Base-by-base conservation (phyloP, 352 stramenopile species). In the Phytopythium cucurbitacearum region DNA sequence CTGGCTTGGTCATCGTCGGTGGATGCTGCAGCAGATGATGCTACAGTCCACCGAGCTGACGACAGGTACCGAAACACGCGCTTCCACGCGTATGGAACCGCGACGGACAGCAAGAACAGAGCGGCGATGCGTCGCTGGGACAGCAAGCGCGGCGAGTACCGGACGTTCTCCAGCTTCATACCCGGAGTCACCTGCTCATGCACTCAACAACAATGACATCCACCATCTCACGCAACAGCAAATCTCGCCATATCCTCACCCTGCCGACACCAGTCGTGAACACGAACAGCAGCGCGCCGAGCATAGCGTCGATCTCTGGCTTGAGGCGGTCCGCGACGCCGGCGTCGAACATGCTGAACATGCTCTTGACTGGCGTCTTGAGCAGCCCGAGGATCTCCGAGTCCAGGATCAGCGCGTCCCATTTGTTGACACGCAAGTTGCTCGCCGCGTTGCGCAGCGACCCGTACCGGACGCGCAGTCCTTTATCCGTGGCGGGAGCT, bases 141-240 rank as follows among this genome's bases (percentile, higher is more conserved):
- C 44, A 94, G 57, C 33, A 72, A 16, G 33, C 72, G 59, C 4
- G 70, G 60, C 7, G 59, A 60, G 28, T 89, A 94, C 49, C 70
- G 73, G 7, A 94, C 62, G 37, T 92, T 92, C 57, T 94, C 80
- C 16, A 94, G 62, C 53, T 88, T 88, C 84, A 94, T 94, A 2
- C 84, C 84, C 7, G 84, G 84, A 7, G 84, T 94, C 5, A 81
- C 75, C 84, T 94, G 42, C 35, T 36, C 10, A 42, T 2, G 46
- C 21, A 50, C 32, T 37, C 56, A 55, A 39, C 28, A 41, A 59
- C 39, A 21, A 34, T 11, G 40, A 32, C 11, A 45, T 36, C 44
- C 16, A 53, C 12, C 48, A 16, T 15, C 37, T 62, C 7, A 62
- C 39, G 28, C 49, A 8, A 8, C 28, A 49, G 35, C 36, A 5